Base-by-base conservation (phyloP, 805 yeast genomes). In the Wickerhamomyces chaumierensis region DNA sequence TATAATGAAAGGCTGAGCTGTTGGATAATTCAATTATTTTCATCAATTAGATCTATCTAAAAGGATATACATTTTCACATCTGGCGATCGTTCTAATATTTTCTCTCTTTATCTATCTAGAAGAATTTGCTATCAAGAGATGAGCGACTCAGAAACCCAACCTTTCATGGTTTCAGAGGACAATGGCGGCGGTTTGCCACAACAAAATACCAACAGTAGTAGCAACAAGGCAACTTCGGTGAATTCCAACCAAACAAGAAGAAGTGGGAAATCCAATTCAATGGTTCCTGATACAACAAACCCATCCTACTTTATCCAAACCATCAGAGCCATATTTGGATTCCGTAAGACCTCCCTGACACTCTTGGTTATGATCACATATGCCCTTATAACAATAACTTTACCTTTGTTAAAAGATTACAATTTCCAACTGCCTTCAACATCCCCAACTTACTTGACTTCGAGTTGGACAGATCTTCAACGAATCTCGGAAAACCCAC, bases 331-430 rank as follows among this genome's bases (percentile, higher is more conserved):
- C 5, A 56, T 71, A 1, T 76, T 80, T 54, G 77, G 81, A n/a
- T 81, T 81, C 60, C 60, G 90, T 44, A 81, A 81, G 58, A 80
- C 88, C 0, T 68, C 84, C 2, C 64, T 81, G 34, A 75, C 86
- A 8, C 46, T 77, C 3, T 54, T 79, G 37, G 70, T 76, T 6
- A 53, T 73, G 1, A 23, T 72, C 7, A 67, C 83, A 0, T 65
- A 72, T 37, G 38, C 68, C 1, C 38, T 57, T 4, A 63, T 75
- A 3, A 56, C 71, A 8, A 32, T 62, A 2, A 37, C 71, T 4
- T 63, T 68, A 14, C 47, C 52, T 14, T 48, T 53, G 29, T 69
- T 66, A 38, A 71, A 69, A 37, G 52, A 57, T 23, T 53, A 60
- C 35, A 55, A 78, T 3, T 54, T 74, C 21, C 36, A 46, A 3